Base-by-base conservation (phyloP, 768 basidiomycete genomes). In the Mycena pura region DNA sequence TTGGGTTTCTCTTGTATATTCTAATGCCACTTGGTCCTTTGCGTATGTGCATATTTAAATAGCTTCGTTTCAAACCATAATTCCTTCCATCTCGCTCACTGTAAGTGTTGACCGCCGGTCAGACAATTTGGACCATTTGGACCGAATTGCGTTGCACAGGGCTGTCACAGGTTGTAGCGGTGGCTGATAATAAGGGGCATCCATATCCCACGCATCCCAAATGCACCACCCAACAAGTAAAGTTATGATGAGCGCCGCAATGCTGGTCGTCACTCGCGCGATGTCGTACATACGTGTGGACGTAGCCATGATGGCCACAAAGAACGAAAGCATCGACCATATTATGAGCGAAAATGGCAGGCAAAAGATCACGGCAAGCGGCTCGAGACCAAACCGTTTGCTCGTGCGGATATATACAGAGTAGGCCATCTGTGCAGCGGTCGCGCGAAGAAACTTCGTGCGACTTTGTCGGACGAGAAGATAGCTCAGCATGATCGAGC, bases 301-400 rank as follows among this genome's bases (percentile, higher is more conserved):
- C 5, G 51, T 29, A 13, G 29, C 31, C 34, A 57, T 9, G 19
- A 63, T 36, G 21, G 62, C 48, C 4, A 3, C 50, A 38, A 58
- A 52, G 46, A 63, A 63, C 13, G 36, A 29, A 1, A 63, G 10
- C 38, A 46, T 63, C 28, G 61, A 41, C 82, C 82, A 83, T 73
- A 82, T 73, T 34, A 84, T 70, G 27, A 83, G 69, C 13, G 79
- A 76, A 45, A 80, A 77, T 0, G 82, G 82, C 13, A 83, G 62
- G 45, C 78, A 77, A 50, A 79, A 83, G 22, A 81, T 64, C 22
- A 83, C 70, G 22, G 80, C 80, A 1, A 82, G 71, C 3, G 65
- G 74, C 57, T 82, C 79, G 0, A 80, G 72, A 1, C 82, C 78
- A 19, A 76, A 73, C 4, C 28, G 67, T 15, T 68, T 41, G 9